These are phyloP conservation scores for Leccinum imitatum DNA, from an alignment of 768 basidiomycete genomes.

Conservation along the genomic window DNA sequence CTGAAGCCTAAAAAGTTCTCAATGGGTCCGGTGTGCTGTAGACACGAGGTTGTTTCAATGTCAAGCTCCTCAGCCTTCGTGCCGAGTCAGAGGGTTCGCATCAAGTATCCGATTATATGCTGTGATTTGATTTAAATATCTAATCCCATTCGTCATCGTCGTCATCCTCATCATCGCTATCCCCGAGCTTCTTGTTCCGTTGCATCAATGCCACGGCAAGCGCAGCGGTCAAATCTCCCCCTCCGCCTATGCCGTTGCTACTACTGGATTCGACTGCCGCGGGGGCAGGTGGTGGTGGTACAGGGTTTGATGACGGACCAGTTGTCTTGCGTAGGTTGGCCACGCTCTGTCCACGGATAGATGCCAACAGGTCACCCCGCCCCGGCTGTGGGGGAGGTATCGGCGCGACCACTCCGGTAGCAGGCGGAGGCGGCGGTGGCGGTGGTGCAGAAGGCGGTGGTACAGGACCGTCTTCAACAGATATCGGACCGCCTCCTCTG, in stretches of 20 bases:
- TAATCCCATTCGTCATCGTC: constrained; percentile 67
- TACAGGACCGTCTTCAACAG: constrained; percentile 24
- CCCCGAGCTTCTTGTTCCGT: constrained; percentile 84
- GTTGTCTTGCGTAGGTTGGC: constrained; percentile 59
- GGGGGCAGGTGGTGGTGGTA: constrained; percentile 33
- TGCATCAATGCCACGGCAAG: constrained; percentile 80
- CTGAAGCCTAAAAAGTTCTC: neutral
- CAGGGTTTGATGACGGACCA: constrained; percentile 31
- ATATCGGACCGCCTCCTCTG: constrained; percentile 17
- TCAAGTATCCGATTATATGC: constrained; percentile 9
- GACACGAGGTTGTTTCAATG: neutral
- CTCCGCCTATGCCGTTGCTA: constrained; percentile 37
- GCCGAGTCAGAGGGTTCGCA: neutral
- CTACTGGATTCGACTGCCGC: constrained; percentile 32
- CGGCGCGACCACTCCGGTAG: constrained; percentile 28
- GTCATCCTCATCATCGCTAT: constrained; percentile 79
- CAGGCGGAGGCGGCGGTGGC: constrained; percentile 41
- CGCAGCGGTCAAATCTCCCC: constrained; percentile 77
- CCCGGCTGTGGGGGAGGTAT: constrained; percentile 54
- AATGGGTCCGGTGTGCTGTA: neutral
- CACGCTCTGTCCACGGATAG: constrained; percentile 81
- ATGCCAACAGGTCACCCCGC: constrained; percentile 66
- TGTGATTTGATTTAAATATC: constrained; percentile 11
- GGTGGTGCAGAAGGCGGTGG: constrained; percentile 35
- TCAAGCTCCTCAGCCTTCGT: neutral